Evolutionary conservation across 306 rosid genomes (phyloP).

Genomic region (Leucaena leucocephala): DNA sequence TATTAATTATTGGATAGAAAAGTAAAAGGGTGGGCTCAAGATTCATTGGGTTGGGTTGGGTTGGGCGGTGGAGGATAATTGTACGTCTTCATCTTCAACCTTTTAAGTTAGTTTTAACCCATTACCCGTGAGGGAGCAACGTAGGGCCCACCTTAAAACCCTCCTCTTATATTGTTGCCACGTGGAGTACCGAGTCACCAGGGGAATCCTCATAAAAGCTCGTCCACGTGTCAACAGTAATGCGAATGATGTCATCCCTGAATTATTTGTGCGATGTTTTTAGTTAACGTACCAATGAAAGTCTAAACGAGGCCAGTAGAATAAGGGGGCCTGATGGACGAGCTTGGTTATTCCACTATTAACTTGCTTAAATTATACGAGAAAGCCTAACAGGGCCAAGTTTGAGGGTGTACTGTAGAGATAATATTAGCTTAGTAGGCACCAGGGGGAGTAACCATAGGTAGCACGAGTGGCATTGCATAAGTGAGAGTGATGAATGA

Average conservation of each 20-base stretch:
- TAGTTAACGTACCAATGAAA: too few species aligned
- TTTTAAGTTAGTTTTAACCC: not conserved
- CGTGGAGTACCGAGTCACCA: conserved; percentile 10
- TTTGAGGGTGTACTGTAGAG: not conserved
- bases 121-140: not conserved
- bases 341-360: too few species aligned
- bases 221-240: conserved; percentile 19
- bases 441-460: not conserved
- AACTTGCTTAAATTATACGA: too few species aligned
- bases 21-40: not conserved
- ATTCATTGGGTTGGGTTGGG: not conserved
- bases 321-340: too few species aligned
- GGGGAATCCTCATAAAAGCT: not conserved
- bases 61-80: conserved; percentile 1
- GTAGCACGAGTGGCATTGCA: not conserved
- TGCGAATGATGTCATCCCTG: not conserved
- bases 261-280: too few species aligned
- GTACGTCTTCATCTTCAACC: not conserved
- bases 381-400: too few species aligned
- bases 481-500: conserved; percentile 12
- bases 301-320: too few species aligned
- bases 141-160: not conserved
- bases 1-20: not conserved
- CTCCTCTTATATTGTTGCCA: not conserved
- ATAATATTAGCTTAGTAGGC: too few species aligned